These are phyloP conservation scores for Spirogloea muscicola DNA, from an alignment of 139 green algal species.

Conservation along the genomic window DNA sequence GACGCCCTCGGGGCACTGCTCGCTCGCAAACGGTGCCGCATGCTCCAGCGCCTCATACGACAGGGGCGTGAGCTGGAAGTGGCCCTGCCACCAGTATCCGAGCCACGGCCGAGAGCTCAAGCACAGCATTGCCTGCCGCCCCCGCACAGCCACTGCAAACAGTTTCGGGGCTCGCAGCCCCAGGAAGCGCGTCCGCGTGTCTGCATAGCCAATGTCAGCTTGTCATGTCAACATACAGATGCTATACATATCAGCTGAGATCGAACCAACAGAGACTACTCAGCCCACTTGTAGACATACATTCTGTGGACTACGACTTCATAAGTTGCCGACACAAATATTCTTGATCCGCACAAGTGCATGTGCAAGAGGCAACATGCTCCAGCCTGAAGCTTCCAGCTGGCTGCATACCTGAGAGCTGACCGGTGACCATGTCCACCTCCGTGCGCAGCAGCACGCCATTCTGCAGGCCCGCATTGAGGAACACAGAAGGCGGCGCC, in stretches of 20 bases:
- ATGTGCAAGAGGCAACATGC: conserved; percentile 55
- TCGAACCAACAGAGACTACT: too few relatives aligned
- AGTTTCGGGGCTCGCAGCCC: conserved; percentile 79
- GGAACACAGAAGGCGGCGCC: conserved; percentile 68
- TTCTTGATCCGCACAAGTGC: too few relatives aligned
- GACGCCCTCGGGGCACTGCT: conserved; percentile 95
- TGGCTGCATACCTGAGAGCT: too few relatives aligned
- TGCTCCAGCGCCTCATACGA: conserved; percentile 76
- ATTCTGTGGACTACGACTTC: too few relatives aligned
- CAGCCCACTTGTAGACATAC: too few relatives aligned
- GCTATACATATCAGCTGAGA: too few relatives aligned
- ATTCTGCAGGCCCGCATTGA: conserved; percentile 88
- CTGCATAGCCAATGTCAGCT: too few relatives aligned
- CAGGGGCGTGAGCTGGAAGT: conserved; percentile 83
- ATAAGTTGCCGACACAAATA: too few relatives aligned
- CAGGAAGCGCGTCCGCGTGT: conserved; percentile 91
- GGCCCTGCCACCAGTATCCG: conserved; percentile 81
- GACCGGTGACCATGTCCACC: conserved; percentile 74
- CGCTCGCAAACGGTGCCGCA: conserved; percentile 67
- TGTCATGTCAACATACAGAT: too few relatives aligned
- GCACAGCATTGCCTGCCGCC: conserved; percentile 80
- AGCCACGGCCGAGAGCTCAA: conserved; percentile 90
- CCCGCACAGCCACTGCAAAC: conserved; percentile 51
- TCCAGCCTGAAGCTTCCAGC: conserved; percentile 34
- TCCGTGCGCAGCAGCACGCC: conserved; percentile 91